Evolutionary conservation across 495 filamentous ascomycete species (phyloP), one percentile per base, ranked within the genome.

Genomic region (Elasticomyces elasticus): DNA sequence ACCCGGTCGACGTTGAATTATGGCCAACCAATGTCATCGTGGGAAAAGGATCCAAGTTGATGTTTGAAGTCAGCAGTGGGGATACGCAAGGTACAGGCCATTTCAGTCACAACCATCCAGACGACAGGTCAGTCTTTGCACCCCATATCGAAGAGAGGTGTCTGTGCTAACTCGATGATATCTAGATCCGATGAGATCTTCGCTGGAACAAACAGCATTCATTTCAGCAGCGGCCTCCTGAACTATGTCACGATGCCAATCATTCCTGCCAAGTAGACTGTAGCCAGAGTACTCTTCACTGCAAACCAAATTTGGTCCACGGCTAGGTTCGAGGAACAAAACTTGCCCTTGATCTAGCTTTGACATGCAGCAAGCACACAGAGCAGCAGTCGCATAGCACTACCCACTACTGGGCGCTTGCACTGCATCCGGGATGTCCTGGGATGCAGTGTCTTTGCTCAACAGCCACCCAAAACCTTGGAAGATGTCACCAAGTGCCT

Each of bases 21-120:
- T 84, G 81, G 82, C 81, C 82, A 15, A 84, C 79, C 0, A 82
- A 81, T 61, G 78, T 83, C 0, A 71, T 85, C 2, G 72, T 82
- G 10, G 72, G 71, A 40, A 64, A 68, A 30, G 77, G 78, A 0
- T 70, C 69, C 0, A 71, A 66, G 54, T 56, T 83, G 28, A 67
- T 78, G 15, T 65, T 85, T 13, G 79, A 85, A 60, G 70, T 83
- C 5, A 52, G 68, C 0, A 71, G 67, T 57, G 78, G 77, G 0
- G 80, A 85, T 68, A 83, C 80, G 5, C 77, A 82, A 51, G 80
- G 79, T 0, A 67, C 65, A 37, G 79, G 79, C 0, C 69, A 79
- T 24, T 84, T 82, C 62, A 59, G 64, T 57, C 80, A 83, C 17
- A 43, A 43, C 58, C 69, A 72, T 25, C 62, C 68, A 13, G 52